Conservation (phyloP, 139 green algal genomes). For the Coelastrella sp. region DNA sequence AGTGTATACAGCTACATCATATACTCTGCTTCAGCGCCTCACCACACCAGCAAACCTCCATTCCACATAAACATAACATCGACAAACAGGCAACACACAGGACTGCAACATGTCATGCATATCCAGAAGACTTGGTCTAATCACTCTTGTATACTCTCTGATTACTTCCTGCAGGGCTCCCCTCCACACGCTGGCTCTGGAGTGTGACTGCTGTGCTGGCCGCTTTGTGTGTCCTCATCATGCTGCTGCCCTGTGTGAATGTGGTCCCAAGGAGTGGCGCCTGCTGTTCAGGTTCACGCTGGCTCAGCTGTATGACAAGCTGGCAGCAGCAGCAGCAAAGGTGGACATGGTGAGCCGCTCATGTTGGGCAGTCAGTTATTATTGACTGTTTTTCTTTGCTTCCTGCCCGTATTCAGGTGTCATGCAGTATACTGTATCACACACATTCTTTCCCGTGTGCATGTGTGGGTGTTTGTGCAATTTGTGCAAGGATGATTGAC, state of each 20-base stretch:
- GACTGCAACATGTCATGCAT: not conserved
- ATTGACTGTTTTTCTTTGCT: no score
- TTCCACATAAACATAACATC: no score
- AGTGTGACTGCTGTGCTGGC: constrained; percentile 73
- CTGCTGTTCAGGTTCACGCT: constrained; percentile 81
- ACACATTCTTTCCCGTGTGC: no score
- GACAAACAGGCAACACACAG: not conserved
- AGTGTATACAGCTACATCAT: no score
- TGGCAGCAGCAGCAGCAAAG: constrained; percentile 36
- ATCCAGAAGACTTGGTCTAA: not conserved
- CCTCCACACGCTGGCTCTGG: constrained; percentile 58
- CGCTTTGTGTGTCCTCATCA: constrained; percentile 71
- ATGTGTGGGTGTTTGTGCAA: no score
- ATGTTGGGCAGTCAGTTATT: not conserved
- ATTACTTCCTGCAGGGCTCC: not conserved
- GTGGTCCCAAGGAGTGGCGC: constrained; percentile 51
- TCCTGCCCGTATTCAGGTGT: no score
- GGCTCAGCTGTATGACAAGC: constrained; percentile 64
- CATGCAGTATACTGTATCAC: no score
- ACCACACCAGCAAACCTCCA: no score
- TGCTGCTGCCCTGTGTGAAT: constrained; percentile 78
- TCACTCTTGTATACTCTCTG: not conserved
- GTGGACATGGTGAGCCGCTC: constrained; percentile 16
- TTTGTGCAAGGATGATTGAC: no score
- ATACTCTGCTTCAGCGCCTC: no score